A percentile compares a stretch with the other conserved stretches of the same genome.
Evolutionary conservation across 495 filamentous ascomycete species (phyloP).

Genomic region (Baudoinia panamericana): DNA sequence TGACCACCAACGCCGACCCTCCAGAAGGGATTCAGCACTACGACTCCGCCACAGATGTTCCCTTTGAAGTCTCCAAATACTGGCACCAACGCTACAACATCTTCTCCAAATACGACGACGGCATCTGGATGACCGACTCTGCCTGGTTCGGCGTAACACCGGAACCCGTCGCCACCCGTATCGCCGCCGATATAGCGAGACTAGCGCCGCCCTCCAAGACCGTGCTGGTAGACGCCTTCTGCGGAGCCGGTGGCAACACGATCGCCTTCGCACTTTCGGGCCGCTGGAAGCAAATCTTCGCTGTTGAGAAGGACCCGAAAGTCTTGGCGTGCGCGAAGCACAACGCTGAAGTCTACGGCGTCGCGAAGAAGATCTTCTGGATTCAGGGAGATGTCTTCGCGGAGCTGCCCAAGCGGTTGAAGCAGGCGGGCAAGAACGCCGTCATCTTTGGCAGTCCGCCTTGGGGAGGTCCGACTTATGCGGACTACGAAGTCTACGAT

Average conservation of each 20-base stretch:
- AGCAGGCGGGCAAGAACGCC: conserved; percentile 29
- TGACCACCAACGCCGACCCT: conserved; percentile 2
- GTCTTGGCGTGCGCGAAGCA: conserved; percentile 79
- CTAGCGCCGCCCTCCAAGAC: conserved; percentile 39
- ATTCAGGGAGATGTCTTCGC: conserved; percentile 72
- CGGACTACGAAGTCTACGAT: conserved; percentile 64
- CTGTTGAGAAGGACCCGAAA: conserved; percentile 67
- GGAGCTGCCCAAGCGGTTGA: conserved; percentile 31
- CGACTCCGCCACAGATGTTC: conserved; percentile 15
- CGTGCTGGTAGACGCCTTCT: conserved; percentile 73
- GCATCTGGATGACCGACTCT: conserved; percentile 78
- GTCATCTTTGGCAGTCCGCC: conserved; percentile 84
- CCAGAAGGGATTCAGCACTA: conserved; percentile 22
- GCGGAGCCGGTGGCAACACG: conserved; percentile 83
- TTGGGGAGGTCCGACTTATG: conserved; percentile 83
- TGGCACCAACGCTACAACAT: conserved; percentile 76
- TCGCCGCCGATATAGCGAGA: conserved; percentile 58
- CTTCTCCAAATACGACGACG: conserved; percentile 73
- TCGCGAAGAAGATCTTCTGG: conserved; percentile 66
- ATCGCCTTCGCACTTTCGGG: conserved; percentile 77
- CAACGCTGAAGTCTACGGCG: conserved; percentile 81
- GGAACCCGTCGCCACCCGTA: conserved; percentile 74
- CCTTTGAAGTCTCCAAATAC: conserved; percentile 39
- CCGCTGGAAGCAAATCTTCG: conserved; percentile 68
- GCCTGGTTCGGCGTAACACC: conserved; percentile 96